These are phyloP conservation scores for Jamesozyma hellenica DNA, from an alignment of 805 yeast genomes.

Conservation along the genomic window DNA sequence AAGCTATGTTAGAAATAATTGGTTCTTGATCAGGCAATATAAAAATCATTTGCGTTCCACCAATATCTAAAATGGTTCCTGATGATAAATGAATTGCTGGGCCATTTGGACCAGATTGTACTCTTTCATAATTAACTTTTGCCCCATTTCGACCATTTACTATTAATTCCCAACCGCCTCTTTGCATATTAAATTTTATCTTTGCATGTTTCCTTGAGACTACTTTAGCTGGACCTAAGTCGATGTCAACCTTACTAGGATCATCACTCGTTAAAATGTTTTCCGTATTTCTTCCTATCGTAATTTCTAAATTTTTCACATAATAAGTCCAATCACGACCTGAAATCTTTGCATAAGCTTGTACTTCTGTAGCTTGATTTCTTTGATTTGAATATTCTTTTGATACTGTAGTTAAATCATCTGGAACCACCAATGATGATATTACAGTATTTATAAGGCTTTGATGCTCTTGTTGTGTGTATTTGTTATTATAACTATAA, in stretches of 20 bases:
- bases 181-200: slow-evolving; percentile 63
- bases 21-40: slow-evolving; percentile 88
- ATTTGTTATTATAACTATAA: slow-evolving; percentile 2
- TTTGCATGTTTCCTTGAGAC: slow-evolving; percentile 86
- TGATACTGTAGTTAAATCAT: slow-evolving; percentile 68
- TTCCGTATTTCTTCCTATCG: slow-evolving; percentile 79
- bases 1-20: slow-evolving; percentile 36
- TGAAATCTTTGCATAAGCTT: slow-evolving; percentile 94
- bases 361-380: slow-evolving; percentile 61
- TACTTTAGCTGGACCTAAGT: slow-evolving; percentile 95
- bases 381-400: slow-evolving; percentile 62
- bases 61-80: slow-evolving; percentile 89
- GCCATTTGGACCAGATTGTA: slow-evolving; percentile 35
- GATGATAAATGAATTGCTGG: slow-evolving; percentile 53
- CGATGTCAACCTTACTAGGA: slow-evolving; percentile 43
- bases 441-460: slow-evolving; percentile 70
- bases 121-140: slow-evolving; percentile 60
- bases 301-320: slow-evolving; percentile 63
- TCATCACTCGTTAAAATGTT: slow-evolving; percentile 1
- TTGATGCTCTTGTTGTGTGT: slow-evolving; percentile 26
- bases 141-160: slow-evolving; percentile 90
- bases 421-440: slow-evolving; percentile 58
- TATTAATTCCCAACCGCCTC: slow-evolving; percentile 76
- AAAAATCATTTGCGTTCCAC: slow-evolving; percentile 98
- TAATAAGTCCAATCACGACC: slow-evolving; percentile 92